These are phyloP conservation scores for Asterophora parasitica DNA, from an alignment of 768 basidiomycete genomes.

Conservation along the genomic window DNA sequence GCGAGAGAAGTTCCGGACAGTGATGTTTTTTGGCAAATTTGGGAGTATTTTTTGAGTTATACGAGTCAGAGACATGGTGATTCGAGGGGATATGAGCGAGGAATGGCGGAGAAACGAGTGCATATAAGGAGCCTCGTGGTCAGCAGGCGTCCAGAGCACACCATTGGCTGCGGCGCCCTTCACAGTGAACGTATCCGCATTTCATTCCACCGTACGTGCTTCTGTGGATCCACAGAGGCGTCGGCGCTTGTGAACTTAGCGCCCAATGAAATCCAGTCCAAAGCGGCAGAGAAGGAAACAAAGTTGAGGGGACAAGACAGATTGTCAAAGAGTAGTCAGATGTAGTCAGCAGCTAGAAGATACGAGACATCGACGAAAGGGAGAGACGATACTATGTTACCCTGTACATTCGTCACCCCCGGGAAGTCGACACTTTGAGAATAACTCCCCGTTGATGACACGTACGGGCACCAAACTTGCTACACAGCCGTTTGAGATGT, in stretches of 20 bases:
- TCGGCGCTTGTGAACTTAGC: neutral
- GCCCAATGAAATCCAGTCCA: no score
- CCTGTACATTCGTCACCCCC: no score
- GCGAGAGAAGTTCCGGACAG: constrained; percentile 6
- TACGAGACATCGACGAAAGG: no score
- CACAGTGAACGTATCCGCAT: neutral
- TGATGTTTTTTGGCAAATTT: constrained; percentile 1
- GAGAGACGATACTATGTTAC: no score
- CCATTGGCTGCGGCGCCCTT: neutral
- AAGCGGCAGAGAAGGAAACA: no score
- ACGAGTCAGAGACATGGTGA: neutral
- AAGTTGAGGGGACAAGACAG: no score
- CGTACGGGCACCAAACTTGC: no score
- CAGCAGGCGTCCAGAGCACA: constrained; percentile 1
- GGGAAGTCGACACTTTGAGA: no score
- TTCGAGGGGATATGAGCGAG: neutral
- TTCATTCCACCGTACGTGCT: neutral
- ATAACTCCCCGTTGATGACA: no score
- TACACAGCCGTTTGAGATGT: no score
- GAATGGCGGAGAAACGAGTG: neutral
- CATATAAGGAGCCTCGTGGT: neutral
- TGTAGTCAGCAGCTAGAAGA: no score
- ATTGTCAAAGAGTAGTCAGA: no score
- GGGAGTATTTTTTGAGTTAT: constrained; percentile 11
- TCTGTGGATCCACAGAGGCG: constrained; percentile 6